Percentiles rank a stretch among this genome's conserved stretches.
Evolutionary conservation across 2,329 filamentous ascomycete genomes (phyloP).

Genomic region (Mycosphaerelloides madeirae): DNA sequence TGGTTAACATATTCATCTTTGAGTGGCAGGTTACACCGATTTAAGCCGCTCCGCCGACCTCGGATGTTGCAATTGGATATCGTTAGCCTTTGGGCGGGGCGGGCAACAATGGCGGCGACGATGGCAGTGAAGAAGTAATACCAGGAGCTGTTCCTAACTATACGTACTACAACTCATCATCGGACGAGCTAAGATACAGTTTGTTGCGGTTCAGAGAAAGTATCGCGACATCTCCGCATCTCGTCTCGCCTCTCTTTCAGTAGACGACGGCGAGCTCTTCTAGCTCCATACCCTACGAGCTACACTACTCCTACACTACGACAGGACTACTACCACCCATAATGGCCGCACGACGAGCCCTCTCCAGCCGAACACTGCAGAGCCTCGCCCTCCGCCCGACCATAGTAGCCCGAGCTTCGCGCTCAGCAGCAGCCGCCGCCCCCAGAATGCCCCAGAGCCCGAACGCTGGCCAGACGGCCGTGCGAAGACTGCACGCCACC

Average conservation of each 20-base stretch:
- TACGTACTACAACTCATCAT: too few species aligned
- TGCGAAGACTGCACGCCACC: slow-evolving; percentile 52
- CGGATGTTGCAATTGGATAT: too few species aligned
- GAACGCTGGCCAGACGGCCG: slow-evolving; percentile 37
- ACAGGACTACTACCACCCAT: slow-evolving; percentile 1
- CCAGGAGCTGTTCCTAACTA: too few species aligned
- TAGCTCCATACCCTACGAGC: slow-evolving; percentile 1
- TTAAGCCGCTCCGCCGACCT: too few species aligned
- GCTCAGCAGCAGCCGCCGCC: slow-evolving; percentile 18
- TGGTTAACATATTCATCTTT: too few species aligned
- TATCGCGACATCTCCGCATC: not conserved
- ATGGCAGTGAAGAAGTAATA: too few species aligned
- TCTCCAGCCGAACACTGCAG: slow-evolving; percentile 39
- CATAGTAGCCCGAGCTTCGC: slow-evolving; percentile 29
- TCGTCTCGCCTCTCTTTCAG: slow-evolving; percentile 10
- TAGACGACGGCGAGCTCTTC: slow-evolving; percentile 3
- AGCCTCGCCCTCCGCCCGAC: slow-evolving; percentile 37
- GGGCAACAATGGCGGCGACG: too few species aligned
- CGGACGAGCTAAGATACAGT: too few species aligned
- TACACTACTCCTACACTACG: not conserved
- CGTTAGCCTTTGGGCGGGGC: too few species aligned
- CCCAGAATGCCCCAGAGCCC: slow-evolving; percentile 30
- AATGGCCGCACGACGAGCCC: slow-evolving; percentile 45
- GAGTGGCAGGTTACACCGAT: too few species aligned
- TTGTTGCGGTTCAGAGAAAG: too few species aligned